A percentile compares a stretch with the other conserved stretches of the same genome.
Evolutionary conservation across 495 filamentous ascomycete genomes (phyloP).

Genomic region (Endocarpon pusillum): DNA sequence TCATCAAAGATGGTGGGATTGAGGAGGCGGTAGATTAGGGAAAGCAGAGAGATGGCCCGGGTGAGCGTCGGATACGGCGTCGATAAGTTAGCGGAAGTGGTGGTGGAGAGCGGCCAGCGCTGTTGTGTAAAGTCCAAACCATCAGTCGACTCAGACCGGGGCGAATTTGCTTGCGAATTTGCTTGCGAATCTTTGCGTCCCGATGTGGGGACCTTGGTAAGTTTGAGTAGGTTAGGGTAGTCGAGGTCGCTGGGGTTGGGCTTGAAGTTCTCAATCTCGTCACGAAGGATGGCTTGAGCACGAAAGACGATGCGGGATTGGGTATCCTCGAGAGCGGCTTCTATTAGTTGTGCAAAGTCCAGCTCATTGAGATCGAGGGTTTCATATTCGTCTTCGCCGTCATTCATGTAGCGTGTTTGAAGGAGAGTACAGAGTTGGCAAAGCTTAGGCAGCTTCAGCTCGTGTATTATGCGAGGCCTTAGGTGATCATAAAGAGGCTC

Average conservation of each 20-base stretch:
- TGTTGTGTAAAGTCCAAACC: constrained; percentile 27
- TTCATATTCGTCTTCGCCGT: constrained; percentile 53
- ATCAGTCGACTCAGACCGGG: constrained; percentile 8
- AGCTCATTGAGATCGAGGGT: constrained; percentile 34
- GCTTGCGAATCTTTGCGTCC: constrained; percentile 7
- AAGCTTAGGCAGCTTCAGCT: constrained; percentile 52
- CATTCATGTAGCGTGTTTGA: constrained; percentile 66
- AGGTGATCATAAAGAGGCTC: constrained; percentile 63
- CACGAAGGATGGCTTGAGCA: constrained; percentile 45
- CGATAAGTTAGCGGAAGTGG: constrained; percentile 21
- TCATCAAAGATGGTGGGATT: constrained; percentile 66
- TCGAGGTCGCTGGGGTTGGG: constrained; percentile 54
- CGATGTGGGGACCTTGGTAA: constrained; percentile 13
- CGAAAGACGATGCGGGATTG: constrained; percentile 61
- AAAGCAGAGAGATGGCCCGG: constrained; percentile 67
- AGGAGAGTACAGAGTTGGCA: constrained; percentile 69
- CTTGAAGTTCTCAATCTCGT: constrained; percentile 54
- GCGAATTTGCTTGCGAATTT: not conserved
- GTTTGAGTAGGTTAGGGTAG: constrained; percentile 25
- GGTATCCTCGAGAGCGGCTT: constrained; percentile 52
- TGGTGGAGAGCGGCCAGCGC: constrained; percentile 29
- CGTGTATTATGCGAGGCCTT: constrained; percentile 50
- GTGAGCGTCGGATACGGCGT: constrained; percentile 51
- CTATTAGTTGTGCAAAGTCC: constrained; percentile 50
- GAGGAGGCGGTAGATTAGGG: constrained; percentile 67